phyloP scores from a whole-genome alignment of 2,329 filamentous ascomycete species.

The Ophiostoma ips region DNA sequence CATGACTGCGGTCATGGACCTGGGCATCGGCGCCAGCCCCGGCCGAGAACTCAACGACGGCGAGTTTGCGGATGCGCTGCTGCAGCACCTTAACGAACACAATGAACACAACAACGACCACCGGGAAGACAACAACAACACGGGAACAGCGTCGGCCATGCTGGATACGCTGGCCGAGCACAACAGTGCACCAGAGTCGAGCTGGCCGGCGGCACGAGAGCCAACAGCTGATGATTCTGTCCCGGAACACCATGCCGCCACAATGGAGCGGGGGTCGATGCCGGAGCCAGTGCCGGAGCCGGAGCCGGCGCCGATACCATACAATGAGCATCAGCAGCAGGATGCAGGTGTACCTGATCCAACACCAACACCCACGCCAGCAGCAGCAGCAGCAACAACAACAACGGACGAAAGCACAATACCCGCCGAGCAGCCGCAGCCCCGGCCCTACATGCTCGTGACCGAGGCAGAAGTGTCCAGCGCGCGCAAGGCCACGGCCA shows the following conservation, averaged over 20 bases:
- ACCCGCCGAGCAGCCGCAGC: neutral
- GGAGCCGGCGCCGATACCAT: too few species aligned
- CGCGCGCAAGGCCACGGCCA: constrained; percentile 16
- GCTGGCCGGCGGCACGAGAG: constrained; percentile 1
- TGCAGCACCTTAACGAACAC: constrained; percentile 6
- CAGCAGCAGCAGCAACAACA: neutral
- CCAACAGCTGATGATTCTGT: neutral
- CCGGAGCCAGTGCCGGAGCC: too few species aligned
- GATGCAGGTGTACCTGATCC: neutral
- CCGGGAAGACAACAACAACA: constrained; percentile 1
- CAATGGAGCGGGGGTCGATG: too few species aligned
- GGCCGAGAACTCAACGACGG: neutral
- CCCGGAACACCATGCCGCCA: neutral
- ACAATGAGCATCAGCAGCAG: too few species aligned
- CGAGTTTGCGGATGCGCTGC: constrained; percentile 5
- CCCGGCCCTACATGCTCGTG: constrained; percentile 6
- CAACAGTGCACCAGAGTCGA: neutral
- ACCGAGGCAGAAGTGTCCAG: constrained; percentile 9
- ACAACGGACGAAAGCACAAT: neutral
- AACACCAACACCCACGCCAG: neutral
- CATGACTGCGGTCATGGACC: neutral
- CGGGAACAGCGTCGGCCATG: constrained; percentile 1
- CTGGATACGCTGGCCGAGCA: constrained; percentile 5
- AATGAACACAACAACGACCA: neutral
- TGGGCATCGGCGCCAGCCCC: neutral